phyloP scores from a whole-genome alignment of 192 early-diverging fungal genomes.

The Linnemannia zychae region DNA sequence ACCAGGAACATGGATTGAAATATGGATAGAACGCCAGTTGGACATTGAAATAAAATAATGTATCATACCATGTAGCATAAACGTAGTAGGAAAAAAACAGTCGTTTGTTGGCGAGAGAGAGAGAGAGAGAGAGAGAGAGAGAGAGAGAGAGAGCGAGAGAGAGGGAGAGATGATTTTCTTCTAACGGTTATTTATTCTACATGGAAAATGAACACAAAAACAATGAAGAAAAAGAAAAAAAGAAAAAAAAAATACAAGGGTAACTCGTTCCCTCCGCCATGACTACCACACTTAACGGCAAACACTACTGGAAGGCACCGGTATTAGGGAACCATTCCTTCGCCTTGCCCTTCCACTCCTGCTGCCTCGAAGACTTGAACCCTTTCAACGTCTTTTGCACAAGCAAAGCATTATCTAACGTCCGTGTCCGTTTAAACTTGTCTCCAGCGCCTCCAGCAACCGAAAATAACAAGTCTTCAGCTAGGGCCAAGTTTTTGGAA shows the following conservation, averaged over 20 bases:
- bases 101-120: too few species aligned
- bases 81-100: too few species aligned
- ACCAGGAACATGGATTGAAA: neutral
- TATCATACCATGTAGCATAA: too few species aligned
- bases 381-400: conserved; percentile 25
- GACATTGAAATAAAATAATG: too few species aligned
- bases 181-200: neutral
- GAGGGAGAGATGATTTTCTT: too few species aligned
- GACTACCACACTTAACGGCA: neutral
- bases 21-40: too few species aligned
- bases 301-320: neutral
- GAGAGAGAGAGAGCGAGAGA: too few species aligned
- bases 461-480: conserved; percentile 13
- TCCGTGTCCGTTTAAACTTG: neutral
- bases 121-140: neutral
- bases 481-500: neutral
- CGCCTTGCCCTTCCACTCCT: neutral
- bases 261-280: neutral
- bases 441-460: neutral
- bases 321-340: neutral
- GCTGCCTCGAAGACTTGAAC: neutral
- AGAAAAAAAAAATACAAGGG: neutral
- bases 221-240: neutral
- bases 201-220: neutral
- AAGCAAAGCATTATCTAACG: conserved; percentile 9